Evolutionary conservation across 1,284 basidiomycete genomes (phyloP).

Genomic region (Apiotrichum mycotoxinovorans): DNA sequence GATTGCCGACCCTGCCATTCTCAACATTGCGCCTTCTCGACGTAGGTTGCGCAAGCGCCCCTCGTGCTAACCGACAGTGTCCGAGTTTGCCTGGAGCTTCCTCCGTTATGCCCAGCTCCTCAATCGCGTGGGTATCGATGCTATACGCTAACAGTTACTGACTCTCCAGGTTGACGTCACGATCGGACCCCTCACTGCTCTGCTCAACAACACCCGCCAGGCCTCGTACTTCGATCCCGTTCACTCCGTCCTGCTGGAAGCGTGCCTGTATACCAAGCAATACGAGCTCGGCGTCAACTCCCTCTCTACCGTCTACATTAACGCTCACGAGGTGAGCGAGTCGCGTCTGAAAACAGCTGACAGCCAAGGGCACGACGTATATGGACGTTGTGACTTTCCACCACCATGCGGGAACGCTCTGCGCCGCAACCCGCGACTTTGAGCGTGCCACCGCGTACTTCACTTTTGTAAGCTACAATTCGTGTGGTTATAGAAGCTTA

Average conservation of each 20-base stretch:
- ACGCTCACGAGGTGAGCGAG: conserved; percentile 27
- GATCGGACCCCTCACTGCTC: conserved; percentile 19
- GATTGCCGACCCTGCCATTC: conserved; percentile 15
- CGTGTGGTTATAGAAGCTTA: background rate
- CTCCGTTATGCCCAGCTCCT: conserved; percentile 30
- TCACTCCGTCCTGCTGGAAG: conserved; percentile 38
- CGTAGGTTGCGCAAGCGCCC: background rate
- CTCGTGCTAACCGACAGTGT: conserved; percentile 20
- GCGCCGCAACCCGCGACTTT: conserved; percentile 26
- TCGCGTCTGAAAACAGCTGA: background rate
- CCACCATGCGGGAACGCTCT: conserved; percentile 42
- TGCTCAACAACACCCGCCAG: conserved; percentile 13
- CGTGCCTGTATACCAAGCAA: conserved; percentile 10
- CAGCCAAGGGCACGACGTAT: conserved; percentile 24
- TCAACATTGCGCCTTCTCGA: conserved; percentile 8
- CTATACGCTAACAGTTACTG: background rate
- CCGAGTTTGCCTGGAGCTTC: conserved; percentile 30
- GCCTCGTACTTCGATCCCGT: conserved; percentile 25
- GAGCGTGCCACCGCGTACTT: conserved; percentile 32
- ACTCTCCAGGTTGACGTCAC: conserved; percentile 4
- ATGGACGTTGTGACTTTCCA: conserved; percentile 43
- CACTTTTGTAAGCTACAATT: conserved; percentile 25
- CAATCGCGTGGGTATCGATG: conserved; percentile 19
- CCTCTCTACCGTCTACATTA: conserved; percentile 12
- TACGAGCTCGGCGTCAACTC: background rate